Base-by-base conservation (phyloP, 768 basidiomycete species). In the Daedalea quercina region DNA sequence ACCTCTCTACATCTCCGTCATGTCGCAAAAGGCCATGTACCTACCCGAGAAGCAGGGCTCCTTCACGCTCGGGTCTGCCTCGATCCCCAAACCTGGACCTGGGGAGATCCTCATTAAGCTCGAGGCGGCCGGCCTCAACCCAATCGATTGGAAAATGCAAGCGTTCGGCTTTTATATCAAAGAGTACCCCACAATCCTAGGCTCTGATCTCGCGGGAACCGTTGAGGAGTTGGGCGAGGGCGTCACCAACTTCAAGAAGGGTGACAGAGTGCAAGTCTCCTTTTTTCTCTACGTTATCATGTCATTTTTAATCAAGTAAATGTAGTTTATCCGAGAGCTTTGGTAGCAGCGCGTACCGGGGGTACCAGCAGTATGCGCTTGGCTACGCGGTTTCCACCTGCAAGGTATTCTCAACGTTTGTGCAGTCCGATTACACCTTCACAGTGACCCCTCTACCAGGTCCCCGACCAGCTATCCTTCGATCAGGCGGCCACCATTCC, bases 401-500 rank as follows among this genome's bases (percentile, higher is more conserved):
- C 9, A 63, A 62, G 52, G 63, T 60, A 17, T 1, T 54, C 25
- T 22, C 24, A 13, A 11, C 13, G 3, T 25, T 63, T 66, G 13
- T 61, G 60, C 50, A 44, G 51, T 22, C 8, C 35, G 20, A n/a
- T 20, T 9, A 40, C 33, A n/a, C 7, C 7, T 40, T 17, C 19
- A 9, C 4, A 26, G 15, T 22, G 23, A n/a, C n/a, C 9, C 19
- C n/a, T 23, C 7, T 15, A 15, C 19, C 47, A 65, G 53, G 70
- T 75, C 8, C 76, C 75, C 1, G 40, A 54, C n/a, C 68, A 68
- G 34, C 31, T 76, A n/a, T 64, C 66, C 0, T 68, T 69, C 54
- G 74, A 75, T 12, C 60, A 75, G 33, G 77, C 73, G 0, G 65
- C 75, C 0, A 67, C 75, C 4, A 57, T 78, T 17, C 75, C 77